Evolutionary conservation across 108 stramenopile species (phyloP).

Genomic region (Conticribra guillardii): DNA sequence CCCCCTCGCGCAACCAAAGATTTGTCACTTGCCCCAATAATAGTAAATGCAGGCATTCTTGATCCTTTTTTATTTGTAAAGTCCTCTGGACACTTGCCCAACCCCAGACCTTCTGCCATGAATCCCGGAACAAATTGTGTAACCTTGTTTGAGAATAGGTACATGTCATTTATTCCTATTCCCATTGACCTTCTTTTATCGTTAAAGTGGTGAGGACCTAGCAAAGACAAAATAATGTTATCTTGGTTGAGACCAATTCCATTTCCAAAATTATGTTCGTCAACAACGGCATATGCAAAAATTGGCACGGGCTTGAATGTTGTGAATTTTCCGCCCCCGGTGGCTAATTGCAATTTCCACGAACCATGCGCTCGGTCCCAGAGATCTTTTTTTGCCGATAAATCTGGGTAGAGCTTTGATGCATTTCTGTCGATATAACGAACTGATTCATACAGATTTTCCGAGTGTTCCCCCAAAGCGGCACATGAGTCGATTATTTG

Average conservation of each 20-base stretch:
- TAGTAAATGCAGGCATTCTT: conserved; percentile 64
- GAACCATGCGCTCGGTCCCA: conserved; percentile 65
- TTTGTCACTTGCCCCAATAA: conserved; percentile 66
- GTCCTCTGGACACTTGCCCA: conserved; percentile 58
- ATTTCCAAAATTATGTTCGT: conserved; percentile 66
- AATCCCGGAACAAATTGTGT: conserved; percentile 55
- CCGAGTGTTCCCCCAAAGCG: conserved; percentile 32
- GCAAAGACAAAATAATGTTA: conserved; percentile 54
- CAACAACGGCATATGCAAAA: conserved; percentile 72
- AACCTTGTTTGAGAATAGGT: conserved; percentile 47
- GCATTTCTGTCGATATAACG: conserved; percentile 67
- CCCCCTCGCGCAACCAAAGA: conserved; percentile 70
- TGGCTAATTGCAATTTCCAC: conserved; percentile 66
- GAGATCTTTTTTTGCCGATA: conserved; percentile 44
- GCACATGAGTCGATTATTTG: conserved; percentile 57
- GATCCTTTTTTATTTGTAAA: conserved; percentile 27
- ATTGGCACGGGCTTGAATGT: conserved; percentile 67
- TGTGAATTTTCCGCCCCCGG: conserved; percentile 53
- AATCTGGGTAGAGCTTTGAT: conserved; percentile 53
- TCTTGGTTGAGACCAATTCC: conserved; percentile 58
- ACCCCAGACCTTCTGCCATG: conserved; percentile 50
- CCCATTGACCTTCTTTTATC: conserved; percentile 58
- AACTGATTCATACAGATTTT: conserved; percentile 60
- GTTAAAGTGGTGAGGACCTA: conserved; percentile 61
- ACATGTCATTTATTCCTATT: conserved; percentile 64